Percentiles rank a stretch among this genome's conserved stretches.
phyloP scores from a whole-genome alignment of 2,329 filamentous ascomycete genomes.

The Chaetomium strumarium region DNA sequence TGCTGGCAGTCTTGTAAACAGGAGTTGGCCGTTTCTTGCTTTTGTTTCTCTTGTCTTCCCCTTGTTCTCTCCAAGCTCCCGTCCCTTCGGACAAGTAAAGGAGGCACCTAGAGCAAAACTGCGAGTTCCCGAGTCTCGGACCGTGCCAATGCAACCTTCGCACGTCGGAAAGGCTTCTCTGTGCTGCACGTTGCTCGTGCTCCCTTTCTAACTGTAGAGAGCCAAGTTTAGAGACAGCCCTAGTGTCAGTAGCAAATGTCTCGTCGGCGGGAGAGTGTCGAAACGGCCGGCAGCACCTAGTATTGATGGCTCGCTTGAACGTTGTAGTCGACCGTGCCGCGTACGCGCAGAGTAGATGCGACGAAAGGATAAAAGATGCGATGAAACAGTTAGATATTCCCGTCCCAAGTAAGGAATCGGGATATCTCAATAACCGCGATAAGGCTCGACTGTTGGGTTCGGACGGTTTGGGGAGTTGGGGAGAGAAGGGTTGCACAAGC shows the following conservation, averaged over 20 bases:
- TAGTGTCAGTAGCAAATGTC: too few relatives aligned
- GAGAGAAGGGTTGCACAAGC: conserved; percentile 5
- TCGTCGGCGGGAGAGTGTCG: background rate
- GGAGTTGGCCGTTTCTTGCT: conserved; percentile 28
- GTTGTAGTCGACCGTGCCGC: background rate
- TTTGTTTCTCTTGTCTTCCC: conserved; percentile 7
- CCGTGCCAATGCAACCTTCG: background rate
- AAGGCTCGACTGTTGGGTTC: background rate
- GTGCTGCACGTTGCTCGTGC: background rate
- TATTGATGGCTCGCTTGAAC: background rate
- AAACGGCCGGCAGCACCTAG: background rate
- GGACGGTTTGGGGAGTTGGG: background rate
- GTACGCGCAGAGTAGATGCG: too few relatives aligned
- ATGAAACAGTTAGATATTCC: background rate
- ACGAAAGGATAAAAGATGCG: too few relatives aligned
- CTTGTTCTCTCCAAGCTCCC: background rate
- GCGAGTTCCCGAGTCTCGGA: background rate
- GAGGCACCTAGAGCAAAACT: background rate
- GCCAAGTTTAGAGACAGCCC: too few relatives aligned
- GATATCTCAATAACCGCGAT: background rate
- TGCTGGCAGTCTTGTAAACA: conserved; percentile 46
- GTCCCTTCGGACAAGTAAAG: conserved; percentile 2
- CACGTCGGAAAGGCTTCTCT: background rate
- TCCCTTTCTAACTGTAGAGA: background rate
- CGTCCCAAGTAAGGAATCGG: background rate